Evolutionary conservation across 768 basidiomycete species (phyloP).

Genomic region (Hygrocybe punicea): DNA sequence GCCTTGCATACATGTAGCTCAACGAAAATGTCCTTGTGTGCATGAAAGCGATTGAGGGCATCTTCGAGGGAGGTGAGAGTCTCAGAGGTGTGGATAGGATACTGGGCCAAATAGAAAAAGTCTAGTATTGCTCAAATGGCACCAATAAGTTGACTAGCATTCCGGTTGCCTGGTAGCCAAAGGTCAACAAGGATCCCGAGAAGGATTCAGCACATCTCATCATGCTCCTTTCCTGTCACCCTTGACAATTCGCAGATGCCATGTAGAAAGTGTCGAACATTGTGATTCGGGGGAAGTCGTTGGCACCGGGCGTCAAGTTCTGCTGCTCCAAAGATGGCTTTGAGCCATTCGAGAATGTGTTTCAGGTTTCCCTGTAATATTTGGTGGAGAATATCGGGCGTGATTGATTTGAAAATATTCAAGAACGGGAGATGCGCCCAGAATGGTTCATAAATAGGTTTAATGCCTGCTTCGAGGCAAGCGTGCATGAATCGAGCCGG

Average conservation of each 20-base stretch:
- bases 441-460: conserved; percentile 34
- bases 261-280: conserved; percentile 33
- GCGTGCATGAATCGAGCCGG: conserved; percentile 10
- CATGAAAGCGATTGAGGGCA: conserved; percentile 26
- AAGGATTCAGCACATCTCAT: conserved; percentile 28
- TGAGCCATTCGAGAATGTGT: conserved; percentile 39
- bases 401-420: conserved; percentile 41
- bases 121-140: conserved; percentile 30
- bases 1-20: conserved; percentile 7
- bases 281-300: conserved; percentile 27
- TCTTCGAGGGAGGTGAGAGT: conserved; percentile 25
- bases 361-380: conserved; percentile 48
- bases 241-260: conserved; percentile 38
- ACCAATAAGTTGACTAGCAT: conserved; percentile 11
- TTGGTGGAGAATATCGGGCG: conserved; percentile 49
- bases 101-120: conserved; percentile 32
- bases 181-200: conserved; percentile 21
- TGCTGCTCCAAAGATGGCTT: conserved; percentile 15
- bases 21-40: conserved; percentile 28
- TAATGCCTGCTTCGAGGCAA: conserved; percentile 22
- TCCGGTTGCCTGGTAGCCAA: conserved; percentile 3
- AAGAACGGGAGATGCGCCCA: conserved; percentile 40
- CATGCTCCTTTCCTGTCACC: conserved; percentile 40
- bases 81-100: conserved; percentile 21
- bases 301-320: conserved; percentile 40